phyloP scores from a whole-genome alignment of 192 early-diverging fungal species.

The Powellomyces hirtus region DNA sequence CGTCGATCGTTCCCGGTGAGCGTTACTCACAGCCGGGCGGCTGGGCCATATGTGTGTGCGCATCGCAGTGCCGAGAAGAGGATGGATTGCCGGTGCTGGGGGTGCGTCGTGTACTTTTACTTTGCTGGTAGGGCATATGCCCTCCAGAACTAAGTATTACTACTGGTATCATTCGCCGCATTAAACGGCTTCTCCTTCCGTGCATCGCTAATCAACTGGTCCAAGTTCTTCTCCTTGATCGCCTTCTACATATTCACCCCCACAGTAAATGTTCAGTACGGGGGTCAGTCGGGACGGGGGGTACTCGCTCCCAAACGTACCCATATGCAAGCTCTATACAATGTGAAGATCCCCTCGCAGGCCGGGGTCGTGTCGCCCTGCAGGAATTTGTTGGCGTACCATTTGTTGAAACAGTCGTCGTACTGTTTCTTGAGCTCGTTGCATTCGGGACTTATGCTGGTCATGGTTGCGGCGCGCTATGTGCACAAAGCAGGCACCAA shows the following conservation, averaged over 20 bases:
- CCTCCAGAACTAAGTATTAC: too few relatives aligned
- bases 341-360: conserved; percentile 81
- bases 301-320: conserved; percentile 55
- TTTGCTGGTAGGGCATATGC: too few relatives aligned
- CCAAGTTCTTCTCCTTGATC: conserved; percentile 80
- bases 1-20: too few relatives aligned
- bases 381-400: conserved; percentile 95
- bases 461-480: conserved; percentile 18
- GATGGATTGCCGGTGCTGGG: too few relatives aligned
- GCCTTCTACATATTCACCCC: conserved; percentile 58
- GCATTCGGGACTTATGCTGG: conserved; percentile 37
- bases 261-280: too few relatives aligned
- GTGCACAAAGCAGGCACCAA: too few relatives aligned
- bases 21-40: too few relatives aligned
- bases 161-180: not conserved
- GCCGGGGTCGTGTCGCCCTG: conserved; percentile 75
- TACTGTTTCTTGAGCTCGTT: conserved; percentile 64
- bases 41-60: too few relatives aligned
- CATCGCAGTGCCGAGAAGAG: too few relatives aligned
- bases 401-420: conserved; percentile 90
- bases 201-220: conserved; percentile 80
- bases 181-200: conserved; percentile 71
- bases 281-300: too few relatives aligned
- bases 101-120: too few relatives aligned
- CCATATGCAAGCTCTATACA: conserved; percentile 82